Evolutionary conservation across 2,329 filamentous ascomycete species (phyloP).

Genomic region (Coleophoma cylindrospora): DNA sequence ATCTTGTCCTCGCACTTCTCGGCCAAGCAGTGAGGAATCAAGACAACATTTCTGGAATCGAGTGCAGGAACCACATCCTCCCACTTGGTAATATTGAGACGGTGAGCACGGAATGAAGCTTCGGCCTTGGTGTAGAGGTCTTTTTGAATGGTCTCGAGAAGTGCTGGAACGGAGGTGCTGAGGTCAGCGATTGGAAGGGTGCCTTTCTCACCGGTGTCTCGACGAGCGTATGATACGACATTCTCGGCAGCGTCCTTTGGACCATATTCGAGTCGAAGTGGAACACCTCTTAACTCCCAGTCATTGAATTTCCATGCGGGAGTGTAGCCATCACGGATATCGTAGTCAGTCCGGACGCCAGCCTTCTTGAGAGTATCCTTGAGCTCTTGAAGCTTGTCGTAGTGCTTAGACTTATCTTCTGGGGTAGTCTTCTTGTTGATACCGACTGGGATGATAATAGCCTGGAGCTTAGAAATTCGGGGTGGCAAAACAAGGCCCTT

Average conservation of each 20-base stretch:
- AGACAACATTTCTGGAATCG: conserved; percentile 85
- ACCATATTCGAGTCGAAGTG: conserved; percentile 90
- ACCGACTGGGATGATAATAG: conserved; percentile 85
- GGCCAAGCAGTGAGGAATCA: conserved; percentile 86
- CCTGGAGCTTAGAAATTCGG: conserved; percentile 80
- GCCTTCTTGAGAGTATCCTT: conserved; percentile 63
- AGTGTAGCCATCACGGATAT: conserved; percentile 84
- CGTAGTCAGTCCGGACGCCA: conserved; percentile 73
- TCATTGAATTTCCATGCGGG: conserved; percentile 99
- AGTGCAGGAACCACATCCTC: conserved; percentile 85
- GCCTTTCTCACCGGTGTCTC: conserved; percentile 81
- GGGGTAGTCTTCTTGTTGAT: conserved; percentile 82
- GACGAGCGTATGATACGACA: conserved; percentile 79
- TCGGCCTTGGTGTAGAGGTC: conserved; percentile 76
- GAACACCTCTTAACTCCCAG: conserved; percentile 95
- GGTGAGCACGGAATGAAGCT: conserved; percentile 71
- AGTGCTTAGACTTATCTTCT: conserved; percentile 72
- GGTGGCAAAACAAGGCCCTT: conserved; percentile 92
- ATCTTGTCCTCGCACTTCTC: conserved; percentile 86
- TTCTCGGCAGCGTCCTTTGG: conserved; percentile 87
- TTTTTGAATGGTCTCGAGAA: conserved; percentile 85
- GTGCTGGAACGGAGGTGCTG: conserved; percentile 64
- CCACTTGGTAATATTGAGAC: conserved; percentile 80
- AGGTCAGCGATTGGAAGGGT: conserved; percentile 74
- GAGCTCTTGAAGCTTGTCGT: conserved; percentile 70